Conservation (phyloP, 2,329 filamentous ascomycete species). For the Hymenoscyphus fructigenus region DNA sequence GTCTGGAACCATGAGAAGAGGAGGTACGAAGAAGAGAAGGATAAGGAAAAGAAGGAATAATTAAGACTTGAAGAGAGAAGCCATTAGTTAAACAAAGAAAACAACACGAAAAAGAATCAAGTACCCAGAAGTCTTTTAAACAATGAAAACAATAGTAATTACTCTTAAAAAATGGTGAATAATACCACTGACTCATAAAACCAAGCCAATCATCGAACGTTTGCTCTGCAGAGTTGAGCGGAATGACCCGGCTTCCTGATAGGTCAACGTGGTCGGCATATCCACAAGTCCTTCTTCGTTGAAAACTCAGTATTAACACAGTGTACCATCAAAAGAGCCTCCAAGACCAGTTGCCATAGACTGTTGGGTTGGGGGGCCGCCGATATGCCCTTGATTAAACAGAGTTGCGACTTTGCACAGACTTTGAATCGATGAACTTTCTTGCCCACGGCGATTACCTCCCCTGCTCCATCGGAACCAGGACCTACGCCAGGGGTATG, state of each 20-base stretch:
- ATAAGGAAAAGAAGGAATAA: too few relatives aligned
- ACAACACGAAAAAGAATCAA: too few relatives aligned
- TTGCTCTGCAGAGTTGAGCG: too few relatives aligned
- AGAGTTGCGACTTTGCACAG: conserved; percentile 60
- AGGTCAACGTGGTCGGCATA: conserved; percentile 51
- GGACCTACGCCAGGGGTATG: conserved; percentile 32
- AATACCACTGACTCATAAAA: too few relatives aligned
- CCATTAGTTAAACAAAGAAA: too few relatives aligned
- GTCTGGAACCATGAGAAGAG: too few relatives aligned
- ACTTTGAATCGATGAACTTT: conserved; percentile 58
- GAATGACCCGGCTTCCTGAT: conserved; percentile 50
- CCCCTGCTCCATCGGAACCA: conserved; percentile 45
- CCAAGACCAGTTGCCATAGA: conserved; percentile 52
- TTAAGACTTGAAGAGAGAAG: too few relatives aligned
- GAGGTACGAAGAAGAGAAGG: too few relatives aligned
- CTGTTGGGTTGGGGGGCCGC: conserved; percentile 25
- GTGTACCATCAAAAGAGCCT: conserved; percentile 50
- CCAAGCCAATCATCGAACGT: too few relatives aligned
- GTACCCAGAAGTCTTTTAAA: too few relatives aligned
- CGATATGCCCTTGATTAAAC: conserved; percentile 49
- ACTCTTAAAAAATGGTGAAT: too few relatives aligned
- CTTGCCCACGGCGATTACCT: conserved; percentile 51
- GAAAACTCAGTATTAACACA: conserved; percentile 50
- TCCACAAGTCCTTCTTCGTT: conserved; percentile 58
- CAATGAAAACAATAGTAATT: too few relatives aligned